Evolutionary conservation across 768 basidiomycete species (phyloP), one percentile per base, ranked within the genome.

Genomic region (Psilocybe tampanensis): DNA sequence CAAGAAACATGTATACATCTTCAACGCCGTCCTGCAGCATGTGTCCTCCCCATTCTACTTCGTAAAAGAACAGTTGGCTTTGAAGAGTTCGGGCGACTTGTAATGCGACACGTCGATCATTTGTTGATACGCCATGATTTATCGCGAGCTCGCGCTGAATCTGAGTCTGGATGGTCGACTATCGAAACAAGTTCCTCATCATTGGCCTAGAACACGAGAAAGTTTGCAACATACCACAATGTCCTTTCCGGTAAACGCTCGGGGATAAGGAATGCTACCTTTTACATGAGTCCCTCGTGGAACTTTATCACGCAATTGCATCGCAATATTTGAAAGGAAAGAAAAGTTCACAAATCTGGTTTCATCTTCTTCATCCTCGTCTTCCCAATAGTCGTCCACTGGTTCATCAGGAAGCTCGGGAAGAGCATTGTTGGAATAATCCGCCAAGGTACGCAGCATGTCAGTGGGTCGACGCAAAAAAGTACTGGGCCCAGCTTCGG

Each of bases 171-270:
- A 95, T 92, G 0, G 92, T 92, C 2, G 89, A 92, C 95, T 94
- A 65, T 15, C 60, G 55, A 17, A 45, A 44, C 12, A 21, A 54
- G 18, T 39, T n/a, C 43, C 18, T 13, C 7, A 39, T n/a, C 4
- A n/a, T 39, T 39, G 4, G 12, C 36, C n/a, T n/a, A n/a, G 36
- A 4, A 8, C 36, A 13, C 4, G 15, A 13, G 15, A 5, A 6
- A 15, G 15, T 13, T 39, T n/a, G 36, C 4, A 39, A 39, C 92
- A 66, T 74, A 95, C 91, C 61, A 98, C 94, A 33, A 96, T 86
- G 65, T 98, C 94, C 66, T 92, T 92, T 6, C 96, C 96, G 2
- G 96, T 98, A 64, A 98, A 98, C 19, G 92, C 90, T 3, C 86
- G 79, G 4, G 89, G 90, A 69, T 96, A 96, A 2, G 92, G 90